Base-by-base conservation (phyloP, 176 grass and related monocot genomes). In the Lolium multiflorum region DNA sequence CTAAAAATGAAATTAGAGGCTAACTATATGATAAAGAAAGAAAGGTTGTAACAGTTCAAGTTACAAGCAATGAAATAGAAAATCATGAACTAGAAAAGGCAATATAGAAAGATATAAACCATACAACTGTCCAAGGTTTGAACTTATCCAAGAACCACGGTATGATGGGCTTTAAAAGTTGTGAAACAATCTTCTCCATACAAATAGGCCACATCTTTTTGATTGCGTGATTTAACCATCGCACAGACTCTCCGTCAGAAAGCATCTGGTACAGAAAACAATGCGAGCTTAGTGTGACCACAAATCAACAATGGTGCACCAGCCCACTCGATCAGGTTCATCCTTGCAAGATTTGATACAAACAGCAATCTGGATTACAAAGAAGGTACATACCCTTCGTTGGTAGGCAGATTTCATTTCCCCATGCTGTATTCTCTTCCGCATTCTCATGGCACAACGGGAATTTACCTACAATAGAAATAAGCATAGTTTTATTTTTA, bases 81-180 rank as follows among this genome's bases (percentile, higher is more conserved):
- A 21, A 73, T 56, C 5, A 76, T 64, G 75, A 86, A 39, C 44
- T 15, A 41, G 21, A 80, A 39, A 80, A 70, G 49, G 10, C 6
- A 74, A 82, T 26, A 47, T 18, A 77, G 50, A 82, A 81, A 84
- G 60, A 50, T 79, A 51, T 51, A 85, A 91, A 89, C 44, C 82
- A 25, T 98, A 98, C 97, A 69, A 89, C 97, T 84, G 88, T 94
- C 91, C 91, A 92, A 60, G 97, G 97, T 86, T 98, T 98, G 78
- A 91, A 98, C 64, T 98, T 98, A 86, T 96, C 97, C 82, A 98
- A 85, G 64, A 98, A 98, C 94, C 94, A 98, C 10, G 97, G 97
- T 88, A 96, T 96, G 69, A 98, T 94, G 44, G 93, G 97, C 73
- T 60, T 72, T 12, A 98, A 50, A 91, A 98, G 92, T 62, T 96